Evolutionary conservation across 495 filamentous ascomycete genomes (phyloP), one percentile per base, ranked within the genome.

Genomic region (Penicillium flavigenum): DNA sequence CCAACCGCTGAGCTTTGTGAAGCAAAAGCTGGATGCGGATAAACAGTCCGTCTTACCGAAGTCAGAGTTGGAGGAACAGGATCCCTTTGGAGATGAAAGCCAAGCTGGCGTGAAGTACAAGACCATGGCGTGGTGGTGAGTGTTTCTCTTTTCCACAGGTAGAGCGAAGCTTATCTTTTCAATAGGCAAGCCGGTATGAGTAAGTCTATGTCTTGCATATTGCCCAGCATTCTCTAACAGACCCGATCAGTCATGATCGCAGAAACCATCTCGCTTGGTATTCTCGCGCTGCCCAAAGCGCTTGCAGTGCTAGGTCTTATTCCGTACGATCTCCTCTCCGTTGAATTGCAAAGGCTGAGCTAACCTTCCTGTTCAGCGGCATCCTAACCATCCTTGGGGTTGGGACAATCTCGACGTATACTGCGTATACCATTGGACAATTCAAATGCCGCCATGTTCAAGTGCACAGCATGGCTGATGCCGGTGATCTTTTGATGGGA

Each of bases 381-480:
- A 52, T 84, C 19, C 66, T 86, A 32, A 67, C 82, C 26, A 81
- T 91, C 83, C 69, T 86, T 31, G 61, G 64, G 10, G 60, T 88
- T 17, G 88, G 87, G 6, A 57, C 86, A 19, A 57, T 88, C n/a
- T 83, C 88, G 39, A 83, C 83, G 24, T 92, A 90, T 72, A 88
- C 86, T 19, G 86, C 83, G 59, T 87, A 83, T 56, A 79, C 87
- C 22, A 78, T 91, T 53, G 85, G 83, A 19, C 85, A 88, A 62
- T 81, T 91, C 60, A 90, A 89, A 67, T 47, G 84, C 22, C 76
- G 73, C 43, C 81, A 83, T 65, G 85, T 86, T 2, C 71, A 85
- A 14, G 77, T 91, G 9, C 72, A 83, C 58, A 81, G 82, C 65
- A 86, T 90, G 63, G 83, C 83, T 16, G 87, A 92, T 63, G 87